Evolutionary conservation across 495 filamentous ascomycete species (phyloP), one percentile per base, ranked within the genome.

Genomic region (Amorphotheca resinae): DNA sequence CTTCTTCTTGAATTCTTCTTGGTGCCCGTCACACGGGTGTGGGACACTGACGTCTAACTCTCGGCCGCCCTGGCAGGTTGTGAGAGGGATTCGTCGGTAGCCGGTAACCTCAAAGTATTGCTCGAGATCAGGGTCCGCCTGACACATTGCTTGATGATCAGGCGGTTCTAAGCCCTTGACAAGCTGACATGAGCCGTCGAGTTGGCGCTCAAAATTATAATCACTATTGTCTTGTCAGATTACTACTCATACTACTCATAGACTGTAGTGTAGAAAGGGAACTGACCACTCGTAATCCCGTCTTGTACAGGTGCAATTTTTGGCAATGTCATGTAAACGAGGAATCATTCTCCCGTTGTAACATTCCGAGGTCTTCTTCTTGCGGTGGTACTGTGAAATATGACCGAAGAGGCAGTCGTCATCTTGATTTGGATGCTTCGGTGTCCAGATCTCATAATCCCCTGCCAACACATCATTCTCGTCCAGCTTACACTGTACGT

Each of bases 201-300:
- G 70, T 59, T 80, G 71, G 31, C 79, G 73, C 58, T 95, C 74
- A 59, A 73, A 99, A 63, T 99, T 99, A 69, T 82, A 99, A 59
- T 95, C 89, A 65, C 87, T 95, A 36, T 15, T 11, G 1, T 15
- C 3, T 9, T 41, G 44, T 58, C 35, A 58, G 53, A 37, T 38
- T 40, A 30, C 11, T 28, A 32, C 5, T 21, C 42, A 23, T 33
- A 30, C 4, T 34, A 41, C 23, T 4, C 8, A 14, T 31, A 22
- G 9, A 31, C 32, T 18, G 1, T 18, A n/a, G n/a, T n/a, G n/a
- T n/a, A 1, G 16, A 22, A 22, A n/a, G 4, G 11, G n/a, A 22
- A 63, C 76, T 64, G 64, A 93, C 87, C 91, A 99, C 73, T 99
- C 93, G 62, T 79, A 99, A 63, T 99, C 93, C 23, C 75, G 67